These are phyloP conservation scores for Silene uniflora DNA, from an alignment of 148 eudicot species.

Conservation along the genomic window DNA sequence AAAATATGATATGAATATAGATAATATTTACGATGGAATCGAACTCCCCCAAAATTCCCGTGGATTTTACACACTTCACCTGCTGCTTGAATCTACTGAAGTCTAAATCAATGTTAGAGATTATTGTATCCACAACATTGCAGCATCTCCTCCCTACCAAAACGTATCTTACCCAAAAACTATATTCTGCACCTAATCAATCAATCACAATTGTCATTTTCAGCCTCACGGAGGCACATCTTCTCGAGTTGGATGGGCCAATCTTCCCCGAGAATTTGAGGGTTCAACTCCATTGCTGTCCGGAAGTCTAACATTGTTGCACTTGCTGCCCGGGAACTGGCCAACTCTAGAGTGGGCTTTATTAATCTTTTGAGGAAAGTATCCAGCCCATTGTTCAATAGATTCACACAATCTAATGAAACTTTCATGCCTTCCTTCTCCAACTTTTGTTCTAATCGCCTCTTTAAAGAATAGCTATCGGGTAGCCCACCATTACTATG, in stretches of 20 bases:
- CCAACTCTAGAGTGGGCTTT: conserved; percentile 50
- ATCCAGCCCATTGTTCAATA: conserved; percentile 66
- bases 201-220: conserved; percentile 7
- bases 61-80: conserved; percentile 17
- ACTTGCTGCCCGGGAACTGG: conserved; percentile 39
- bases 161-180: conserved; percentile 20
- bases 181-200: conserved; percentile 18
- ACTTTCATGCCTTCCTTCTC: conserved; percentile 51
- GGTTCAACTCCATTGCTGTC: conserved; percentile 61
- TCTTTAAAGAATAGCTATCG: conserved; percentile 47
- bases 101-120: conserved; percentile 26
- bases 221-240: conserved; percentile 30
- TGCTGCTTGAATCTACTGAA: conserved; percentile 17
- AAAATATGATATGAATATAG: conserved; percentile 15
- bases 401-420: conserved; percentile 55
- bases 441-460: conserved; percentile 49
- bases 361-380: conserved; percentile 56
- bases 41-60: conserved; percentile 5
- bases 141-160: conserved; percentile 24
- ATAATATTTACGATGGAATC: conserved; percentile 23
- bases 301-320: conserved; percentile 54
- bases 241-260: conserved; percentile 69
- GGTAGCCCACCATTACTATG: conserved; percentile 51
- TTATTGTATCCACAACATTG: conserved; percentile 22
- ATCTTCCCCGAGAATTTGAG: conserved; percentile 59